Evolutionary conservation across 345 rosid species (phyloP), one percentile per base, ranked within the genome.

Genomic region (Leavenworthia alabamica): DNA sequence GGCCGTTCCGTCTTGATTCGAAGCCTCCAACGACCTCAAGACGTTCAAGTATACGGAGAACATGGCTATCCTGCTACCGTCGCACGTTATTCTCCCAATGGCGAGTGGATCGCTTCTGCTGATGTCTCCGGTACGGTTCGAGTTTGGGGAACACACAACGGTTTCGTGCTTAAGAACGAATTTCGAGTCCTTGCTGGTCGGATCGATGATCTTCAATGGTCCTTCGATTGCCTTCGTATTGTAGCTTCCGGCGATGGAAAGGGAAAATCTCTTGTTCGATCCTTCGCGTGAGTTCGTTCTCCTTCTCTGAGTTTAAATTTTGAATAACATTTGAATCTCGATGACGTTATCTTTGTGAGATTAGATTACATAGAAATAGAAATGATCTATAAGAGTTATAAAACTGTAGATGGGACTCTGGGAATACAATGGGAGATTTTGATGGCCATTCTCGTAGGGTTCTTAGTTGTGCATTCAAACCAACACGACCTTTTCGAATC

Each of bases 91-190:
- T 89, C 97, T 8, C 99, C 99, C 40, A 89, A 89, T 51, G 97
- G 99, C 0, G 99, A 93, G 81, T 93, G 99, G 99, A 77, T 93
- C 62, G 97, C 97, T 56, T 93, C 99, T 3, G 97, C 90, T 14
- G 97, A 93, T 50, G 84, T 78, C 36, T 85, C 96, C 8, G 97
- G 97, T 10, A 68, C 81, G 17, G 83, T 93, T 60, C 79, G 99
- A 70, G 84, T 93, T 74, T 93, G 97, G 97, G 99, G 97, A 53
- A 81, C 97, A 14, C 81, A 80, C 71, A 83, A 84, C 45, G 97
- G 91, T 1, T 85, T 83, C 62, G 99, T 93, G 16, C 64, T 89
- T 36, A 89, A 85, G 88, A 89, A 93, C 35, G 97, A 93, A 73
- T 93, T 93, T 47, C 80, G 78, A 72, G 90, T 89, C 44, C 74